phyloP scores from a whole-genome alignment of 2,329 filamentous ascomycete species.

The Beauveria rudraprayagi region DNA sequence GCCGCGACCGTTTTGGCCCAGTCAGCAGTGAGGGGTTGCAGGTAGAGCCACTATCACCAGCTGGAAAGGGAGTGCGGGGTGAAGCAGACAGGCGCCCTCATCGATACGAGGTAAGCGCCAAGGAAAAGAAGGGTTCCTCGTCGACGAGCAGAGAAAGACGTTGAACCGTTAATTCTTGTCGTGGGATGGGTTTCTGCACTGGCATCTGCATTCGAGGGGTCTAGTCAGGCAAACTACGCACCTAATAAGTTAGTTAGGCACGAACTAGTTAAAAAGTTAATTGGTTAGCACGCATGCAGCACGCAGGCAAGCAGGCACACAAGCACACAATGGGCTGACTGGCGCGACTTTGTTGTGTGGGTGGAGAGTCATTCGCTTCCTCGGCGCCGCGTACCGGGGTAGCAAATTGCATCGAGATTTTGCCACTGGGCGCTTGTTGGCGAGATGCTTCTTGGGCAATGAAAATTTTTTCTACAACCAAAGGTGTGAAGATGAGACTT shows the following conservation, averaged over 20 bases:
- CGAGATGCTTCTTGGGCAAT: not conserved
- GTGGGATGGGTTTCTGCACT: not conserved
- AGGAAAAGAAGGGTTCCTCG: not conserved
- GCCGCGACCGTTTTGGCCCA: not conserved
- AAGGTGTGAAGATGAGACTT: not conserved
- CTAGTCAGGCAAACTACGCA: not conserved
- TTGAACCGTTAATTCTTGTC: not conserved
- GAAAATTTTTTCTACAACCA: too few species aligned
- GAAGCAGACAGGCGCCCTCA: not conserved
- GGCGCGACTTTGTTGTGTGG: not conserved
- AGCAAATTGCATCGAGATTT: not conserved
- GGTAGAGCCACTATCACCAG: not conserved
- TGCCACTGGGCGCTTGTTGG: not conserved
- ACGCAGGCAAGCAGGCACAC: not conserved
- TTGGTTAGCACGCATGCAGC: too few species aligned
- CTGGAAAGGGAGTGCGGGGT: not conserved
- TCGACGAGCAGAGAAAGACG: not conserved
- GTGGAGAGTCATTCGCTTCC: not conserved
- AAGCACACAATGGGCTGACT: not conserved
- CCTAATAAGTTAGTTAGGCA: too few species aligned
- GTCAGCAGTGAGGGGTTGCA: slow-evolving; percentile 1
- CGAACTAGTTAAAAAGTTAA: too few species aligned
- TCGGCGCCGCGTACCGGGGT: not conserved
- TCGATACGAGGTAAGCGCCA: not conserved
- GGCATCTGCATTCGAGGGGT: not conserved